Percentiles rank a stretch among this genome's conserved stretches.
Conservation (phyloP, 23 red algal species). For the Gracilaria caudata region DNA sequence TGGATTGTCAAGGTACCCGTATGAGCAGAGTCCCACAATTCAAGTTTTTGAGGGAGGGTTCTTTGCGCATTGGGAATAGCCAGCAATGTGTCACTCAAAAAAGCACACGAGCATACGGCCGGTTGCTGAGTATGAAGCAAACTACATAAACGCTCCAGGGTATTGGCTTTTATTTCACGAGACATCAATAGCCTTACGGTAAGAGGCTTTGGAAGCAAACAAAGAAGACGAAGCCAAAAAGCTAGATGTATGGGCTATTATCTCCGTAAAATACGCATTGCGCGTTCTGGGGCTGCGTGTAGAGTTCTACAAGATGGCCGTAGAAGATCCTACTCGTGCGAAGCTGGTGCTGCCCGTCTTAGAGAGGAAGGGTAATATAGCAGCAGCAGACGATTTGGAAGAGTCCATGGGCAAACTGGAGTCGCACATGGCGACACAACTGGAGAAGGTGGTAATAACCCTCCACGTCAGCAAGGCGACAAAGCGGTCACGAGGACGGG, state of each 20-base stretch:
- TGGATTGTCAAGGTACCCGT: not conserved
- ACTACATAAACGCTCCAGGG: not conserved
- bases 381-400: not conserved
- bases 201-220: not conserved
- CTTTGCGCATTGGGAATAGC: constrained; percentile 1
- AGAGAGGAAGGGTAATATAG: not conserved
- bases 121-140: not conserved
- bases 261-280: not conserved
- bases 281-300: not conserved
- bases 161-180: constrained; percentile 6
- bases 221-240: not conserved
- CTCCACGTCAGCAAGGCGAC: constrained; percentile 12
- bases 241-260: not conserved
- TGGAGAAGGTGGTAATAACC: not conserved
- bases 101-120: not conserved
- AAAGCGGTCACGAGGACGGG: not conserved
- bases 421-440: not conserved
- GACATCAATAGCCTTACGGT: not conserved
- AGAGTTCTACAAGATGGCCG: constrained; percentile 6
- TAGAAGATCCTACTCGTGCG: not conserved
- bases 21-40: not conserved
- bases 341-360: not conserved
- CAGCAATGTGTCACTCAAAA: not conserved
- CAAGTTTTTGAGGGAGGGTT: not conserved
- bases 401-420: not conserved